Conservation (phyloP, 2,329 filamentous ascomycete genomes). For the Boeremia lycopersici region DNA sequence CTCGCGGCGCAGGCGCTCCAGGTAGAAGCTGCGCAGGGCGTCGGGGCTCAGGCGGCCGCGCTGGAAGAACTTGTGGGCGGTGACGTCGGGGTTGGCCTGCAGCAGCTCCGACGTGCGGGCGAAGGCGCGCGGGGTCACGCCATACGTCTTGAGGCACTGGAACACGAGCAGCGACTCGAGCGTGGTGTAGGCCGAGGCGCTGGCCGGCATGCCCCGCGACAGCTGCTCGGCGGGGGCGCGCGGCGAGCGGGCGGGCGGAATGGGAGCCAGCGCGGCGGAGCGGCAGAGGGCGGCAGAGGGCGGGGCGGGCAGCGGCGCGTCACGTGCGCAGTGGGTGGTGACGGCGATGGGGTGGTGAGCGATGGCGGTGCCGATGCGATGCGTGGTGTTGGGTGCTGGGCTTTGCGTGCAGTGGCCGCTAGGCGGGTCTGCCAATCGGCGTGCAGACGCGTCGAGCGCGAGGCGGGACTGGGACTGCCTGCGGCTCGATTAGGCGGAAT, state of each 20-base stretch:
- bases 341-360: constrained; percentile 25
- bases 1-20: constrained; percentile 66
- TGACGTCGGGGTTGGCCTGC: constrained; percentile 74
- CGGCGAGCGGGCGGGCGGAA: constrained; percentile 38
- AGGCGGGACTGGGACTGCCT: neutral
- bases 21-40: constrained; percentile 78
- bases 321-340: constrained; percentile 12
- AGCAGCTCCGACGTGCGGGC: constrained; percentile 74
- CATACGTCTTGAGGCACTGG: constrained; percentile 74
- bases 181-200: constrained; percentile 72
- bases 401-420: constrained; percentile 2
- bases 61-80: constrained; percentile 73
- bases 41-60: constrained; percentile 75
- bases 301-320: constrained; percentile 16
- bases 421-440: constrained; percentile 21
- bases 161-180: constrained; percentile 88
- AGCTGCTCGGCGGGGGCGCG: constrained; percentile 25
- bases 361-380: constrained; percentile 24
- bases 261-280: constrained; percentile 47
- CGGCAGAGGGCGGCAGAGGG: constrained; percentile 31
- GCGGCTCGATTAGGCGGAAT: neutral
- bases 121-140: constrained; percentile 70
- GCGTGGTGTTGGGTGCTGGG: constrained; percentile 17
- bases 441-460: constrained; percentile 7
- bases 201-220: constrained; percentile 60